Percentiles rank a stretch among this genome's conserved stretches.
These are phyloP conservation scores for Abrus precatorius DNA, from an alignment of 306 rosid species.

Conservation along the genomic window DNA sequence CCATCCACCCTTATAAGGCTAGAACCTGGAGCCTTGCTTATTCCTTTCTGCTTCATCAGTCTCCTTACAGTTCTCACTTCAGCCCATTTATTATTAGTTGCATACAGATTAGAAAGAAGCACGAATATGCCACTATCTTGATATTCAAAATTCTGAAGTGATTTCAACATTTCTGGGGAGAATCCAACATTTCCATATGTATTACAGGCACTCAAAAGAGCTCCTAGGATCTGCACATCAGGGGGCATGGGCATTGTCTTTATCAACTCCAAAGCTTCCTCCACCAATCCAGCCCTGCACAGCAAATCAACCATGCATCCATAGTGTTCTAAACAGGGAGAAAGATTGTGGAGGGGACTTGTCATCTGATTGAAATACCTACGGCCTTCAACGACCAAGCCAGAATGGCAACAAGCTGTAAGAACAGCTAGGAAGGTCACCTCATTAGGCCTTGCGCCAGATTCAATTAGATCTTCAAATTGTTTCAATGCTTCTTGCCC, in stretches of 20 bases:
- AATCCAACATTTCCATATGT: constrained; percentile 62
- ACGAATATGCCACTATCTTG: constrained; percentile 82
- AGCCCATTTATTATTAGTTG: constrained; percentile 72
- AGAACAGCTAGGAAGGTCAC: constrained; percentile 79
- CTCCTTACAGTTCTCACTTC: constrained; percentile 74
- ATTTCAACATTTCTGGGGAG: constrained; percentile 61
- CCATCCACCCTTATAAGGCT: constrained; percentile 77
- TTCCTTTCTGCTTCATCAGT: constrained; percentile 79
- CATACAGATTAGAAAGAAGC: constrained; percentile 80
- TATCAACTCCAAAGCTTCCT: constrained; percentile 74
- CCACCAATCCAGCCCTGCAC: constrained; percentile 74
- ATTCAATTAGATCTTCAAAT: constrained; percentile 66
- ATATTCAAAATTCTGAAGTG: constrained; percentile 59
- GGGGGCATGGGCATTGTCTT: constrained; percentile 82
- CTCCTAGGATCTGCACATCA: constrained; percentile 80
- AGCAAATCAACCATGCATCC: constrained; percentile 87
- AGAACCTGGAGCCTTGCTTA: constrained; percentile 73
- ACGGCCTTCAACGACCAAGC: constrained; percentile 77
- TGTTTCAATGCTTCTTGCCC: constrained; percentile 64
- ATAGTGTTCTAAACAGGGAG: constrained; percentile 75
- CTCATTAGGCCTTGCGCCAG: constrained; percentile 70
- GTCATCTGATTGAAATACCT: constrained; percentile 63
- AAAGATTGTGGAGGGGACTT: constrained; percentile 56
- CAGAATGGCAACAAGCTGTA: constrained; percentile 86
- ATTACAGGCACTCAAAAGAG: constrained; percentile 70